Percentiles rank a stretch among this genome's conserved stretches.
phyloP scores from a whole-genome alignment of 2,329 filamentous ascomycete genomes.

The Westerdykella ornata region DNA sequence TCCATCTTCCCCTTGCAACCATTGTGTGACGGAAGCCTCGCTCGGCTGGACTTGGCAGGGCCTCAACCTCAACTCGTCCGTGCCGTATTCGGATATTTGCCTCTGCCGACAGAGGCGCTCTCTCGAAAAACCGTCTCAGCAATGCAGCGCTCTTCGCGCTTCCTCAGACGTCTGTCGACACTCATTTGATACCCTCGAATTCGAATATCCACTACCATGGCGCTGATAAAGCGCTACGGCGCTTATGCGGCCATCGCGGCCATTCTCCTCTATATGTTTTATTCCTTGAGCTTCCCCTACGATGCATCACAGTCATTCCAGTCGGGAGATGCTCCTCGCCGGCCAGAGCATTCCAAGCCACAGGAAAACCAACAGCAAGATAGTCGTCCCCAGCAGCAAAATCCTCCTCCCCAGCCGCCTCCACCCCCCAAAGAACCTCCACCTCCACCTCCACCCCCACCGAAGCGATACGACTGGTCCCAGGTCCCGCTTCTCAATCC shows the following conservation, averaged over 20 bases:
- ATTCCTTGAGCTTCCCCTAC: constrained; percentile 34
- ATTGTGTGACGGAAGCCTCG: too few relatives aligned
- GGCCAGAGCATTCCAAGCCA: not conserved
- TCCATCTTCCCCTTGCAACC: too few relatives aligned
- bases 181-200: too few relatives aligned
- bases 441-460: constrained; percentile 4
- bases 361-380: not conserved
- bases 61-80: too few relatives aligned
- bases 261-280: constrained; percentile 33
- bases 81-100: too few relatives aligned
- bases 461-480: constrained; percentile 35
- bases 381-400: not conserved
- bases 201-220: constrained; percentile 26
- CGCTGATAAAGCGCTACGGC: constrained; percentile 35
- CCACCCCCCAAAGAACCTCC: constrained; percentile 8
- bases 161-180: too few relatives aligned
- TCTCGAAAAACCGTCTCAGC: too few relatives aligned
- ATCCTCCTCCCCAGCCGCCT: not conserved
- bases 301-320: constrained; percentile 4
- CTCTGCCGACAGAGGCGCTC: too few relatives aligned
- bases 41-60: too few relatives aligned
- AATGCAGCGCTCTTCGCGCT: too few relatives aligned
- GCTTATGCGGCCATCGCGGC: constrained; percentile 31
- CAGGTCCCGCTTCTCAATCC: constrained; percentile 38
- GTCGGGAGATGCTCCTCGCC: not conserved